Evolutionary conservation across 768 basidiomycete species (phyloP), one percentile per base, ranked within the genome.

Genomic region (Rhizopogon salebrosus): DNA sequence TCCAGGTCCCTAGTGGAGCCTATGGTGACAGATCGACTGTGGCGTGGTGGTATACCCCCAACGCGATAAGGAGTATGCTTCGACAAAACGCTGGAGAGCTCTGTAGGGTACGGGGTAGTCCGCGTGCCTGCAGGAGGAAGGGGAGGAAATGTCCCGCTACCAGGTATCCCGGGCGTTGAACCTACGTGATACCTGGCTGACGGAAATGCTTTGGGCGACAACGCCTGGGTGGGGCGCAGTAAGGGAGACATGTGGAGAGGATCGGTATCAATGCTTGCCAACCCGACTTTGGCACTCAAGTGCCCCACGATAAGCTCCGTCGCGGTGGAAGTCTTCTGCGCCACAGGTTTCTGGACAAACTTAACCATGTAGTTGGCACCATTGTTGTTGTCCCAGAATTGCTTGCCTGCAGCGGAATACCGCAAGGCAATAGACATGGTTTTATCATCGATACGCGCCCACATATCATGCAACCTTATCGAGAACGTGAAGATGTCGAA

Each of bases 361-460:
- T 75, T 80, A 51, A 89, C 80, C 42, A 81, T 72, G 67, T 95
- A 98, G 64, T 98, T 91, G 50, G 75, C 65, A 2, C 87, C 85
- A 23, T 60, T 65, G 64, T 97, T 95, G 72, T 91, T 95, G 68
- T 98, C 95, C 95, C 95, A 98, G 53, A 87, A 79, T 67, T 98
- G 94, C 58, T 74, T 70, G 0, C 88, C 89, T 4, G 71, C 82
- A 23, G 85, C 81, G 11, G 73, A 67, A 61, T 88, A 93, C 50
- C 90, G 74, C 41, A 98, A 70, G 2, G 90, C 92, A 41, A 97
- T 64, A 56, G 84, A 76, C 62, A 99, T 75, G 23, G 82, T 87
- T 77, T 92, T 93, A 49, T 87, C 90, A 65, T 90, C 91, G 57
- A 89, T 85, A 35, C 84, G 74, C 37, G 79, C 73, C 58, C 93